phyloP scores from a whole-genome alignment of 2,329 filamentous ascomycete genomes.

The Cordyceps farinosa region DNA sequence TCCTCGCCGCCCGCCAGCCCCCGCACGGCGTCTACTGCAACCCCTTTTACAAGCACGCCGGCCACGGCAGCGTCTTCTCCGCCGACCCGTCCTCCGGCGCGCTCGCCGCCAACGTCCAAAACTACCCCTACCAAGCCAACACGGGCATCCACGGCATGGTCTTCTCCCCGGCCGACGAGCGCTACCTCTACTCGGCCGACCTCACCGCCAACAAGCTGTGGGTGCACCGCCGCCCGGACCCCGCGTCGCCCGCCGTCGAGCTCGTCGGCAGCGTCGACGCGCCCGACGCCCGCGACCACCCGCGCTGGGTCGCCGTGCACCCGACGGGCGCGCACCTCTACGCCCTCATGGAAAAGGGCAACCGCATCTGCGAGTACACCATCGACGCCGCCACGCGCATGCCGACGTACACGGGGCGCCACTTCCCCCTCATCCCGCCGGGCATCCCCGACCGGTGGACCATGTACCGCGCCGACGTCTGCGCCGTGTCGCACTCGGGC shows the following conservation, averaged over 20 bases:
- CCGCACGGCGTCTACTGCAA: constrained; percentile 85
- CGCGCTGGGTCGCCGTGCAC: constrained; percentile 84
- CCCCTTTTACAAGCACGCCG: constrained; percentile 83
- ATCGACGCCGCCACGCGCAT: constrained; percentile 70
- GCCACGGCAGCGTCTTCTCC: constrained; percentile 74
- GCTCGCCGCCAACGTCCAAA: constrained; percentile 60
- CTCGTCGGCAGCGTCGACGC: constrained; percentile 72
- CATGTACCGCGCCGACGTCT: constrained; percentile 85
- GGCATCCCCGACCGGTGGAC: constrained; percentile 53
- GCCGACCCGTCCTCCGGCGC: constrained; percentile 50
- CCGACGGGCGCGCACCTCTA: constrained; percentile 76
- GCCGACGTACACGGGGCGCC: constrained; percentile 73
- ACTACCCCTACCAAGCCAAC: constrained; percentile 66
- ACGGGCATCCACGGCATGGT: constrained; percentile 80
- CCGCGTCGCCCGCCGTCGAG: constrained; percentile 42
- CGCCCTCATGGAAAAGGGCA: constrained; percentile 85
- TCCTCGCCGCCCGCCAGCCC: constrained; percentile 71
- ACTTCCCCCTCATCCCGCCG: constrained; percentile 76
- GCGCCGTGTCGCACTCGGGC: constrained; percentile 64
- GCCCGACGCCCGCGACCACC: constrained; percentile 69
- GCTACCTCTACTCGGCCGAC: constrained; percentile 74
- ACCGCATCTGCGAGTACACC: constrained; percentile 76
- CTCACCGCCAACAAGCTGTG: constrained; percentile 77
- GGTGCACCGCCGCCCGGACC: constrained; percentile 68
- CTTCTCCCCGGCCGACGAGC: constrained; percentile 66